Evolutionary conservation across 352 stramenopile genomes (phyloP).

Genomic region (Globisporangium paddicum): DNA sequence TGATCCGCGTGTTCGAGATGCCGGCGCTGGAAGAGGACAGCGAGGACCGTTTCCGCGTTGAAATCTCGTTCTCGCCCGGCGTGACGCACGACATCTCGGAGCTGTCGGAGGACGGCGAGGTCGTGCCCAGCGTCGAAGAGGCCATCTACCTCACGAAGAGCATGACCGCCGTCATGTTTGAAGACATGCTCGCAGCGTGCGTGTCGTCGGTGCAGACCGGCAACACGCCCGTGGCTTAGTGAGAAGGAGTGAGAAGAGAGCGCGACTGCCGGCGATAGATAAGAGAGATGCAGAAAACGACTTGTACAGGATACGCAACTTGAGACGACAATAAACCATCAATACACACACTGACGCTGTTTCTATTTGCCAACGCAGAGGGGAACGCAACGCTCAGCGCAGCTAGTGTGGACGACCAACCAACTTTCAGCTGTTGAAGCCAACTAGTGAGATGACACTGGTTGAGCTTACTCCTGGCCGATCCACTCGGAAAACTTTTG

Average conservation of each 20-base stretch:
- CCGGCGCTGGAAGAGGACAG: conserved; percentile 75
- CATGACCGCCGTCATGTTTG: conserved; percentile 86
- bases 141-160: conserved; percentile 82
- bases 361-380: conserved; percentile 11
- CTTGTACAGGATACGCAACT: conserved; percentile 4
- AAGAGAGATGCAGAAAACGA: not conserved
- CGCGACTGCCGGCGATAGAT: not conserved
- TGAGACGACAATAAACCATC: not conserved
- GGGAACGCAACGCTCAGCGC: not conserved
- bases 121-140: conserved; percentile 37
- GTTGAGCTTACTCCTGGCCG: conserved; percentile 57
- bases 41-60: conserved; percentile 80
- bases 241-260: not conserved
- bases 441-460: not conserved
- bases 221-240: not conserved
- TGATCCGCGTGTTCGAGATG: conserved; percentile 98
- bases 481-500: conserved; percentile 82
- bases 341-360: conserved; percentile 9
- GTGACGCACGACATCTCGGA: conserved; percentile 40
- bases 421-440: not conserved
- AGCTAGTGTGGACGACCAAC: not conserved
- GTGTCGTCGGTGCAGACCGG: conserved; percentile 68
- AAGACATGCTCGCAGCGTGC: conserved; percentile 84
- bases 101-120: conserved; percentile 14
- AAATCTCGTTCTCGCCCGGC: conserved; percentile 82